Evolutionary conservation across 202 grass and related monocot species (phyloP).

Genomic region (Bolboschoenoplectus hybrid): DNA sequence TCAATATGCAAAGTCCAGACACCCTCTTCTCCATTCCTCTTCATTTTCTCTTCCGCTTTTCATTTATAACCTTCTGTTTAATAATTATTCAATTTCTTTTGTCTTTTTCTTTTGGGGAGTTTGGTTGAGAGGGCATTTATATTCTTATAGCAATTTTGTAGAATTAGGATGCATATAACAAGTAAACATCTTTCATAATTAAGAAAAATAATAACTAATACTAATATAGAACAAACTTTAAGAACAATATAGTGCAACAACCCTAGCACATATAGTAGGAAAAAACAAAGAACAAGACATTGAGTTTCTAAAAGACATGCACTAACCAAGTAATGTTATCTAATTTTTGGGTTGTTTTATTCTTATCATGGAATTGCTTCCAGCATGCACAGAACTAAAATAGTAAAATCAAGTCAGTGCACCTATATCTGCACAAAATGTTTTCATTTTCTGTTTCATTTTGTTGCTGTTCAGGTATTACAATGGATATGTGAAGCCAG

Average conservation of each 20-base stretch:
- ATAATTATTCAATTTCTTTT: conserved; percentile 10
- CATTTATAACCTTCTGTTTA: not conserved
- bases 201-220: not conserved
- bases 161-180: not conserved
- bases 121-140: not conserved
- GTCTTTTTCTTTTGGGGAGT: not conserved
- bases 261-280: not conserved
- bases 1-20: not conserved
- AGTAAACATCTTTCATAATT: not conserved
- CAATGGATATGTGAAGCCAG: not conserved
- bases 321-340: not conserved
- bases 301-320: not conserved
- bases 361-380: not conserved
- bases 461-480: too few species aligned
- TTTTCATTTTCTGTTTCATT: too few species aligned
- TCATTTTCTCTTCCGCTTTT: not conserved
- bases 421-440: not conserved
- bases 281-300: not conserved
- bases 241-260: not conserved
- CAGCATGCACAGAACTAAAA: not conserved
- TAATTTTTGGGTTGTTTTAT: not conserved
- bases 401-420: not conserved
- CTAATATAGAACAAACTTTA: not conserved
- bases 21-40: not conserved
- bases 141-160: not conserved